Conservation (phyloP, 2,329 filamentous ascomycete species). For the Nakataea oryzae region DNA sequence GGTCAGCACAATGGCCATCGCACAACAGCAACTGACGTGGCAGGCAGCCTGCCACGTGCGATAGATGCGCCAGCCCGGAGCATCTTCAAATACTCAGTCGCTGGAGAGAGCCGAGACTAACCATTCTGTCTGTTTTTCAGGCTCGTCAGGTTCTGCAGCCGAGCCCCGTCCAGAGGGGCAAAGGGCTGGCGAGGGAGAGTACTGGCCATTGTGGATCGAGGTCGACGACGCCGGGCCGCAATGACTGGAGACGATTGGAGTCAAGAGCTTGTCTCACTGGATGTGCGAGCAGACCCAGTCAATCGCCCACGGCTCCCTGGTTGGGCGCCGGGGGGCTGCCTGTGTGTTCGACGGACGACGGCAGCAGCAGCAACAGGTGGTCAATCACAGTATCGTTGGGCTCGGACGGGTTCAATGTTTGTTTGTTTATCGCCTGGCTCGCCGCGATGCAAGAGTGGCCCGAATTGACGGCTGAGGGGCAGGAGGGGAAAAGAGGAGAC, state of each 20-base stretch:
- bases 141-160: conserved; percentile 62
- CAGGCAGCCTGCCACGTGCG: background rate
- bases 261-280: background rate
- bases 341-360: background rate
- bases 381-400: background rate
- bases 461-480: background rate
- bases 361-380: background rate
- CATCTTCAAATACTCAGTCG: too few relatives aligned
- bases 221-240: background rate
- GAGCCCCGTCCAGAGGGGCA: conserved; percentile 57
- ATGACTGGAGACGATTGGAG: background rate
- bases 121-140: conserved; percentile 71
- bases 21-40: background rate
- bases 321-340: background rate
- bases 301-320: background rate
- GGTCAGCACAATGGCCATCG: background rate
- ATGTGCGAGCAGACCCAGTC: background rate
- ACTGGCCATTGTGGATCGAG: conserved; percentile 34
- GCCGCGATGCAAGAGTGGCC: background rate
- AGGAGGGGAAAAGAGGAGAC: conserved; percentile 1
- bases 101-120: too few relatives aligned
- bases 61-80: too few relatives aligned
- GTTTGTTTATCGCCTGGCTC: conserved; percentile 1
- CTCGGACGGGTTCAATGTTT: background rate
- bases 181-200: conserved; percentile 57